Evolutionary conservation across 345 rosid genomes (phyloP).

Genomic region (Arabis hirsuta): DNA sequence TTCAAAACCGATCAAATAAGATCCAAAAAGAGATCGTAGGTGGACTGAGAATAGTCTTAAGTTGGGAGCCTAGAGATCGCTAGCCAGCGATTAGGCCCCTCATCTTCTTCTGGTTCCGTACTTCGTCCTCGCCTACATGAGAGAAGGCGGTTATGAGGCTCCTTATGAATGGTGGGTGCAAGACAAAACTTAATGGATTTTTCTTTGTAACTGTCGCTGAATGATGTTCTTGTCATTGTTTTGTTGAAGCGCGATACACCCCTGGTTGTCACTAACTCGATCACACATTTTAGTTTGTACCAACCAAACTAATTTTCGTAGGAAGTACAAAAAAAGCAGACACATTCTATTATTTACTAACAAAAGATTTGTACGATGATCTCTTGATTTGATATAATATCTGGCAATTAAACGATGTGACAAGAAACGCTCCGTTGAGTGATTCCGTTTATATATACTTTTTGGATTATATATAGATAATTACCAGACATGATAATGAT

Average conservation of each 20-base stretch:
- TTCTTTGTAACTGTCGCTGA: too few species aligned
- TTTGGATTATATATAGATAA: not conserved
- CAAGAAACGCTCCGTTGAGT: constrained; percentile 16
- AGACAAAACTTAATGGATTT: too few species aligned
- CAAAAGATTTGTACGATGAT: constrained; percentile 15
- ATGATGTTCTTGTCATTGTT: too few species aligned
- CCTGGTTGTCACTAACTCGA: not conserved
- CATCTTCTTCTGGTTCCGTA: too few species aligned
- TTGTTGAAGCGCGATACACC: not conserved
- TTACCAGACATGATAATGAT: constrained; percentile 8
- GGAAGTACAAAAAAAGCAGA: not conserved
- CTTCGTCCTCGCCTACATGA: too few species aligned
- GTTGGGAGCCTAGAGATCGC: too few species aligned
- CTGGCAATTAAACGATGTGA: constrained; percentile 20
- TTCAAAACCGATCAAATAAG: too few species aligned
- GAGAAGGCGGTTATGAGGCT: too few species aligned
- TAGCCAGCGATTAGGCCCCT: too few species aligned
- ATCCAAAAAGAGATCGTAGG: too few species aligned
- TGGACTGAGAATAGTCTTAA: too few species aligned
- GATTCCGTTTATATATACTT: constrained; percentile 30
- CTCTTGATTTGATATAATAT: constrained; percentile 1
- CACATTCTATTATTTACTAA: constrained; percentile 1
- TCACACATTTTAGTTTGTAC: not conserved
- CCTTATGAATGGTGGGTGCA: too few species aligned
- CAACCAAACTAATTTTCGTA: not conserved